Conservation (phyloP, 2,329 filamentous ascomycete species). For the Fusarium nodosum region DNA sequence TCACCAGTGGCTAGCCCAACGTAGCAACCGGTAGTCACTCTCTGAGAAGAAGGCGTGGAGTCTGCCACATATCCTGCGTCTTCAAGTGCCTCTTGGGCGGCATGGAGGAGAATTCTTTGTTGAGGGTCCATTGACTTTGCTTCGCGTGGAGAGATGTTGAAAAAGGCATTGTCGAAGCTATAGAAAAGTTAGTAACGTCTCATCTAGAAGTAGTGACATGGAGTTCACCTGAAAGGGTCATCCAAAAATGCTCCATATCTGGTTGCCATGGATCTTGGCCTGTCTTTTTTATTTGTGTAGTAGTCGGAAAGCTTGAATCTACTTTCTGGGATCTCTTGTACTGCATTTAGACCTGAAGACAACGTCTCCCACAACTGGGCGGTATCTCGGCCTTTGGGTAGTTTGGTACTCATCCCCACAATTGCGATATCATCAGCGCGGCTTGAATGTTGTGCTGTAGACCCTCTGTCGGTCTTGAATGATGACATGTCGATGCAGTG, state of each 20-base stretch:
- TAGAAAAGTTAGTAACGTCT: neutral
- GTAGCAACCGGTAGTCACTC: neutral
- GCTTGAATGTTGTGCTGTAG: neutral
- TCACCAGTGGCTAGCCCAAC: slow-evolving; percentile 2
- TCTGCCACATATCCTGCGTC: slow-evolving; percentile 9
- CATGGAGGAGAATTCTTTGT: neutral
- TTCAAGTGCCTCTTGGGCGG: slow-evolving; percentile 1
- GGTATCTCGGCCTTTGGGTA: neutral
- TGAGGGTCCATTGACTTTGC: slow-evolving; percentile 9
- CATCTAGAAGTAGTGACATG: neutral
- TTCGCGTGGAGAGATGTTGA: slow-evolving; percentile 10
- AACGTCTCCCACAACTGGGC: neutral
- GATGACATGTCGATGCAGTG: neutral
- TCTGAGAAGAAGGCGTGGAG: neutral
- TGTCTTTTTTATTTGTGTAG: neutral
- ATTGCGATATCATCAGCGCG: slow-evolving; percentile 3
- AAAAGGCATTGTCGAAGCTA: slow-evolving; percentile 11
- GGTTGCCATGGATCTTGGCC: neutral
- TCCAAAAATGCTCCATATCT: slow-evolving; percentile 2
- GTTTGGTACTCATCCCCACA: slow-evolving; percentile 5
- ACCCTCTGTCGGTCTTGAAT: neutral
- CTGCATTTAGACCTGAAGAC: neutral
- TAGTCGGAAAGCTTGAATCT: neutral
- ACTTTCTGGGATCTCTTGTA: slow-evolving; percentile 3
- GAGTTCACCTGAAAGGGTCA: slow-evolving; percentile 3